These are phyloP conservation scores for Metarhizium guizhouense DNA, from an alignment of 2,329 filamentous ascomycete species.

Conservation along the genomic window DNA sequence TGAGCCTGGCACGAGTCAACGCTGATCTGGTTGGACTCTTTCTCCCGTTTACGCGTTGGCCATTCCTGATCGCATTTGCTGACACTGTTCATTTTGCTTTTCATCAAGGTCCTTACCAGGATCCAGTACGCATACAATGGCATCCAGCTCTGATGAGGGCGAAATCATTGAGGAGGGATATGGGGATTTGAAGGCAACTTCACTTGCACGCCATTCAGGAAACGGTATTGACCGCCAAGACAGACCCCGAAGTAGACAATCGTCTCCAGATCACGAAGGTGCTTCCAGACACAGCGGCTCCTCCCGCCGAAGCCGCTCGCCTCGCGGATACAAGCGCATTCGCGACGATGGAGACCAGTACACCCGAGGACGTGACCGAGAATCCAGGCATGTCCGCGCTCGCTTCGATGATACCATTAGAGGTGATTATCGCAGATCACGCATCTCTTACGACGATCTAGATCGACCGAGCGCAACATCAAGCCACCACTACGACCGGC, in stretches of 20 bases:
- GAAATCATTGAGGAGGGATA: conserved; percentile 71
- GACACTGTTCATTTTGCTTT: conserved; percentile 18
- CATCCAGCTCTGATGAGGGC: conserved; percentile 70
- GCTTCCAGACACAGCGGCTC: conserved; percentile 32
- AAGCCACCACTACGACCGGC: conserved; percentile 3
- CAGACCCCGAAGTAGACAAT: conserved; percentile 62
- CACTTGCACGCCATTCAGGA: conserved; percentile 66
- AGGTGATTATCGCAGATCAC: conserved; percentile 38
- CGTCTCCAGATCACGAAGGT: conserved; percentile 46
- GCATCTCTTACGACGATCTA: conserved; percentile 46
- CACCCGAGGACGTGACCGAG: conserved; percentile 34
- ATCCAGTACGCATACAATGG: conserved; percentile 19
- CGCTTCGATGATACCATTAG: conserved; percentile 51
- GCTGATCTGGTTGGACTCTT: conserved; percentile 35
- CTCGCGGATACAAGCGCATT: conserved; percentile 58
- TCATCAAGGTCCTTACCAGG: conserved; percentile 7
- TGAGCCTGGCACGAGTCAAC: conserved; percentile 26
- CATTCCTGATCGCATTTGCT: conserved; percentile 22
- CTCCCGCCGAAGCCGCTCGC: conserved; percentile 46
- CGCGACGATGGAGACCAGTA: conserved; percentile 53
- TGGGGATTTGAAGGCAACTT: conserved; percentile 72
- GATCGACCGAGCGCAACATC: conserved; percentile 36
- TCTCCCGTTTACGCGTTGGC: conserved; percentile 21
- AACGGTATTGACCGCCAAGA: conserved; percentile 84
- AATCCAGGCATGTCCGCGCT: conserved; percentile 51